Evolutionary conservation across 305 asterid genomes (phyloP), one percentile per base, ranked within the genome.

Genomic region (Fraxinus albicans): DNA sequence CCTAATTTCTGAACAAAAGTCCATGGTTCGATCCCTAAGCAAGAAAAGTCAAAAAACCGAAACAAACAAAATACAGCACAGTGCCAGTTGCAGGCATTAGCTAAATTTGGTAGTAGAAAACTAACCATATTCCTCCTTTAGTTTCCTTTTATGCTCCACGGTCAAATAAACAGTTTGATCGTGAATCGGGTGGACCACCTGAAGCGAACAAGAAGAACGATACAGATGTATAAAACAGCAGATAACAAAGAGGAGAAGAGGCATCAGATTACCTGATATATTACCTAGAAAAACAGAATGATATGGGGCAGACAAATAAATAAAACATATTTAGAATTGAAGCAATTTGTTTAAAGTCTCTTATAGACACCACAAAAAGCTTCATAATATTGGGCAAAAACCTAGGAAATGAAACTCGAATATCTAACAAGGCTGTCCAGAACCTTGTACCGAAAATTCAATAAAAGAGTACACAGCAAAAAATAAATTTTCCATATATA

Each of bases 21-120:
- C 98, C 97, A 94, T 35, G 98, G 95, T 85, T 94, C 97, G 79
- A 94, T 89, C 84, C 96, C 98, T 94, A 82, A 34, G 76, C 76
- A 83, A 80, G 70, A 81, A 82, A 65, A 76, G 82, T 84, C 70
- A 81, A 69, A 27, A 55, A 87, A 78, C 72, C 33, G 47, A 81
- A 17, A 76, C 73, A 53, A 81, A 73, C 27, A 8, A 27, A 77
- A 19, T 1, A 17, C 77, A 58, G 35, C 63, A 78, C 10, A 4
- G 6, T 53, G 77, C 70, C 65, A 76, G 40, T 27, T 69, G 21
- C 36, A 79, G 42, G 70, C 63, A 53, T 34, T 79, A 83, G 77
- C 78, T 19, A 76, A 21, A 78, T 75, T 79, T 73, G 73, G 80
- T 77, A 84, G 55, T n/a, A 72, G 81, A 83, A 70, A 70, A 81